Conservation (phyloP, 129 eudicot genomes). For the Ambrosia trifida region DNA sequence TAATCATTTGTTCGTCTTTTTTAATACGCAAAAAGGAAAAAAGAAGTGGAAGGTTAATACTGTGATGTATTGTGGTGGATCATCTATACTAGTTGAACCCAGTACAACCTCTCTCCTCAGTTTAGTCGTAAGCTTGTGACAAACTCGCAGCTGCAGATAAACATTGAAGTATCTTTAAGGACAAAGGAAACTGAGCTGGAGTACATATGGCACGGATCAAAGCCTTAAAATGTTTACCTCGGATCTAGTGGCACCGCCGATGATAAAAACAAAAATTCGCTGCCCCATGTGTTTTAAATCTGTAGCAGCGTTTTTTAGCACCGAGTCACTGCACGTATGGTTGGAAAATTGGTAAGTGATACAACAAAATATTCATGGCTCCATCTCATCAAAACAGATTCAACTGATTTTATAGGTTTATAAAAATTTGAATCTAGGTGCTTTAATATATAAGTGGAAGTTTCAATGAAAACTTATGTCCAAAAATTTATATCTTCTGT, state of each 20-base stretch:
- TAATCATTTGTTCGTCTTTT: no score
- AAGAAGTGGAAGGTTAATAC: constrained; percentile 35
- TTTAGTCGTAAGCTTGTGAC: constrained; percentile 94
- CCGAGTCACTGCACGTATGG: constrained; percentile 65
- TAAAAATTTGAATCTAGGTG: no score
- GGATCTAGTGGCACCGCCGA: constrained; percentile 96
- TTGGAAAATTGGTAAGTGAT: constrained; percentile 5
- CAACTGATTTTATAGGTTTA: no score
- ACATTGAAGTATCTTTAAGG: neutral
- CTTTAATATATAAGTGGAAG: no score
- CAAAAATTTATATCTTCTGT: no score
- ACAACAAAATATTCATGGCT: neutral
- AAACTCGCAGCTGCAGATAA: constrained; percentile 61
- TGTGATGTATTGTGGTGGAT: constrained; percentile 83
- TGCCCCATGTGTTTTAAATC: constrained; percentile 96
- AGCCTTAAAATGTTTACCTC: constrained; percentile 54
- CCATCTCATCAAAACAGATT: no score
- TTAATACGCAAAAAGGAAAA: constrained; percentile 11
- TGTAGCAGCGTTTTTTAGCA: constrained; percentile 38
- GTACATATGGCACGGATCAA: neutral
- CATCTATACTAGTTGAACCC: constrained; percentile 88
- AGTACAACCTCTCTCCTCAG: constrained; percentile 87
- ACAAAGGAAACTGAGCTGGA: constrained; percentile 16
- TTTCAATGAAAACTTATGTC: no score
- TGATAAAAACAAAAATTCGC: constrained; percentile 78